Base-by-base conservation (phyloP, 139 green algal species). In the Coccomyxa sp. region DNA sequence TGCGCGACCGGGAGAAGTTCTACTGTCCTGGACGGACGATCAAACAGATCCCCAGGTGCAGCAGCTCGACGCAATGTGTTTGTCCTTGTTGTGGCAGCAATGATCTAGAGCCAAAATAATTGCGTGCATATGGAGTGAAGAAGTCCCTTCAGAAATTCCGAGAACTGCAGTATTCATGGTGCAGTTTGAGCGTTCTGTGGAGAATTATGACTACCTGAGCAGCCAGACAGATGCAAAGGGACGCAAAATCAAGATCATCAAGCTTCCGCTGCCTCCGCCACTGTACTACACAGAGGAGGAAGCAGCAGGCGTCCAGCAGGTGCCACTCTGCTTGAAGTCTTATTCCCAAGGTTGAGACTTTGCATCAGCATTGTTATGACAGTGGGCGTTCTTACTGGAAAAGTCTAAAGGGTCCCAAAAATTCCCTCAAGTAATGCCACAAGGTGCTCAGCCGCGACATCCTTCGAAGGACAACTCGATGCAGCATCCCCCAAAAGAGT, bases 21-120 rank as follows among this genome's bases (percentile, higher is more conserved):
- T 95, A 77, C 91, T 96, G 63, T 85, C 93, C 27, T 96, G 93
- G 93, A 92, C 89, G 27, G 93, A 96, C 58, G 91, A 95, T 74
- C 80, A 85, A 25, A 77, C 25, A 0, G 91, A 96, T 71, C 89
- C 93, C 0, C 87, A 91, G 85, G 83, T 88, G 63, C 63, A 28
- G 63, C 10, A 71, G 63, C 63, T 28, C 4, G 63, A 71, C 14
- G 60, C 14, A 14, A 16, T 68, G 16, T 68, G 60, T 14, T 14
- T 68, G n/a, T 68, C 60, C 60, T 68, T 14, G 60, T 25, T 68
- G 1, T 71, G 18, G 18, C 63, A 71, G 10, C 21, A 21, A 21
- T 71, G 18, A 21, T 9, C 21, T 1, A 9, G 9, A 21, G 4
- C 1, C 18, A 71, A 45, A 51, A 11, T 31, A 18, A 10, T 31